These are phyloP conservation scores for Aphanomyces stellatus DNA, from an alignment of 352 stramenopile genomes.

Conservation along the genomic window DNA sequence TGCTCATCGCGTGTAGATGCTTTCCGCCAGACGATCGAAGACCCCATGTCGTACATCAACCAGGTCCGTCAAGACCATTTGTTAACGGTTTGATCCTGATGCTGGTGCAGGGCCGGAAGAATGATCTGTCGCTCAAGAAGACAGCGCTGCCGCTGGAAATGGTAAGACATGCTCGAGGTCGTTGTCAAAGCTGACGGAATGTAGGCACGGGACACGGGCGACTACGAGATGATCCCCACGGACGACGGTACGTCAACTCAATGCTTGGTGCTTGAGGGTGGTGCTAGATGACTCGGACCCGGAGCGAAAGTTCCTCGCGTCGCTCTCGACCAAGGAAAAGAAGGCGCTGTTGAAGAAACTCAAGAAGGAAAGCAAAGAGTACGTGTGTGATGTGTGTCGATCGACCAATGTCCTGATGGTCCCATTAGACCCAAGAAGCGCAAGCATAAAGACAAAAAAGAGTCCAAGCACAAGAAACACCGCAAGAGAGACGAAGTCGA, in stretches of 20 bases:
- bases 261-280: too few species aligned
- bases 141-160: constrained; percentile 62
- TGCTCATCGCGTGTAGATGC: constrained; percentile 35
- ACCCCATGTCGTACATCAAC: constrained; percentile 62
- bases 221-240: constrained; percentile 61
- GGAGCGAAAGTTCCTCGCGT: constrained; percentile 43
- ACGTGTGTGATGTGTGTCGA: not conserved
- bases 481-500: not conserved
- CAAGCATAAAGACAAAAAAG: constrained; percentile 25
- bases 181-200: not conserved
- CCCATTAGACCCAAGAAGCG: constrained; percentile 22
- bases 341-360: constrained; percentile 51
- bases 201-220: constrained; percentile 19
- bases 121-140: constrained; percentile 47
- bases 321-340: constrained; percentile 60
- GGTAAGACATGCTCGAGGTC: constrained; percentile 19
- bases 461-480: constrained; percentile 19
- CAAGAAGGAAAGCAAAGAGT: constrained; percentile 29
- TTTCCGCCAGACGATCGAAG: constrained; percentile 51
- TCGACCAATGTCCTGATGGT: not conserved
- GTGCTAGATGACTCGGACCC: constrained; percentile 24
- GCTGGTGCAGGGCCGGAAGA: constrained; percentile 31
- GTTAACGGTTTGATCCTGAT: not conserved
- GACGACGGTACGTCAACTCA: too few species aligned
- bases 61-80: constrained; percentile 20